Percentiles rank a stretch among this genome's conserved stretches.
Conservation (phyloP, 805 yeast species). For the Kluyveromyces siamensis region DNA sequence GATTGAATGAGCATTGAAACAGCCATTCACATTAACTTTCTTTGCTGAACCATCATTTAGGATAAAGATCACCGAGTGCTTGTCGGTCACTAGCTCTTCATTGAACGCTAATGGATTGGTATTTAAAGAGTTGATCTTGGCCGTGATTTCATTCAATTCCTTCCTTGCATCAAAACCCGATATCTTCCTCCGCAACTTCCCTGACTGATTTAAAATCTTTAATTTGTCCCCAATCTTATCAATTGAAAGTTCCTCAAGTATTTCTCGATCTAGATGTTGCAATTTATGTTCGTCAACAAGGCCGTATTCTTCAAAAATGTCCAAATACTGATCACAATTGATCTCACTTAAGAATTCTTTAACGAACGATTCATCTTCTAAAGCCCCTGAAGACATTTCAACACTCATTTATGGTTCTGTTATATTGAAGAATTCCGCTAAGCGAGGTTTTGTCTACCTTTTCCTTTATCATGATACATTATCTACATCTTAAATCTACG, state of each 20-base stretch:
- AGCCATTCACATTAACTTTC: constrained; percentile 63
- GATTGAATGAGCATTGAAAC: constrained; percentile 72
- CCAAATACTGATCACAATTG: constrained; percentile 16
- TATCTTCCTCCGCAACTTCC: constrained; percentile 28
- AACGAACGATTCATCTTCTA: constrained; percentile 10
- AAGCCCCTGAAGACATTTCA: not conserved
- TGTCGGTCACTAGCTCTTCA: constrained; percentile 30
- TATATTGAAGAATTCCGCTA: not conserved
- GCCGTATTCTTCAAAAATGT: constrained; percentile 12
- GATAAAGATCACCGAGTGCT: constrained; percentile 52
- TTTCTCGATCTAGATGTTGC: constrained; percentile 41
- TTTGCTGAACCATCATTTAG: constrained; percentile 65
- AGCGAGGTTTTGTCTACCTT: not conserved
- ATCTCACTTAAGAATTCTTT: constrained; percentile 16
- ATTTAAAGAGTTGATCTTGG: constrained; percentile 16
- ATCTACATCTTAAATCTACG: no score
- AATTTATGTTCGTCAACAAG: constrained; percentile 19
- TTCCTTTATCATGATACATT: not conserved
- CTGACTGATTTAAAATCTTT: constrained; percentile 51
- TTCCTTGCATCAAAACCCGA: constrained; percentile 4
- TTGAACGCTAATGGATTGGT: constrained; percentile 9
- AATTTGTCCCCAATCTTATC: constrained; percentile 78
- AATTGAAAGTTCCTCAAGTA: constrained; percentile 67
- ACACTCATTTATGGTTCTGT: not conserved
- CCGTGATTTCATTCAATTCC: constrained; percentile 15